A percentile compares a stretch with the other conserved stretches of the same genome.
phyloP scores from a whole-genome alignment of 352 stramenopile species.

The Phytophthora citricola region DNA sequence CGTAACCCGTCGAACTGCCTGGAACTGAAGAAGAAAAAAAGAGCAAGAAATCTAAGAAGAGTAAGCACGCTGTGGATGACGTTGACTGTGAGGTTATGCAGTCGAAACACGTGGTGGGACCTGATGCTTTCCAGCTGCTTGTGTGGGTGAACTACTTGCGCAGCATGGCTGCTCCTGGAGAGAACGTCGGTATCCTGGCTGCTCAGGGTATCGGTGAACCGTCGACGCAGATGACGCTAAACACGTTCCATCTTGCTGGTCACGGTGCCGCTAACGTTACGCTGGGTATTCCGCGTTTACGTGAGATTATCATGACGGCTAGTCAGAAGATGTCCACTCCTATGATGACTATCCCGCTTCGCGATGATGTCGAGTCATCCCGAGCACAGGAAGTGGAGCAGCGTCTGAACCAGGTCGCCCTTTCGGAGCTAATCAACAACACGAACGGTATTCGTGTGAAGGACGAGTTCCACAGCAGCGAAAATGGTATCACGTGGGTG shows the following conservation, averaged over 20 bases:
- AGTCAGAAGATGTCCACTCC: slow-evolving; percentile 97
- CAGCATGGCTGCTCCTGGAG: slow-evolving; percentile 96
- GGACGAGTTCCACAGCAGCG: slow-evolving; percentile 91
- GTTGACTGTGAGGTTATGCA: slow-evolving; percentile 80
- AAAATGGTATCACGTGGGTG: slow-evolving; percentile 94
- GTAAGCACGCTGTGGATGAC: slow-evolving; percentile 44
- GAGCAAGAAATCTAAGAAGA: slow-evolving; percentile 85
- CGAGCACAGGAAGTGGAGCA: slow-evolving; percentile 84
- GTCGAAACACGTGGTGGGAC: slow-evolving; percentile 75
- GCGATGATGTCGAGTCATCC: slow-evolving; percentile 50
- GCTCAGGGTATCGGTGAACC: slow-evolving; percentile 99
- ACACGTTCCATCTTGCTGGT: slow-evolving; percentile 99
- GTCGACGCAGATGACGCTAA: slow-evolving; percentile 99
- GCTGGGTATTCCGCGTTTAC: slow-evolving; percentile 98
- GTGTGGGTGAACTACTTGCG: slow-evolving; percentile 98
- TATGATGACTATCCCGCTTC: slow-evolving; percentile 98
- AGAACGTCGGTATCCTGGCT: slow-evolving; percentile 98
- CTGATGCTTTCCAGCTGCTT: slow-evolving; percentile 92
- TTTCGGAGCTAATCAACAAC: slow-evolving; percentile 94
- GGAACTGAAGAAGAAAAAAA: slow-evolving; percentile 66
- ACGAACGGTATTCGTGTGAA: slow-evolving; percentile 92
- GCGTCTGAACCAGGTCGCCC: slow-evolving; percentile 92
- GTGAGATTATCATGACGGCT: slow-evolving; percentile 99
- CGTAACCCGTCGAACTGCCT: slow-evolving; percentile 81
- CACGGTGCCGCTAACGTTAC: slow-evolving; percentile 99